phyloP scores from a whole-genome alignment of 148 eudicot genomes.

The Limonium bicolor region DNA sequence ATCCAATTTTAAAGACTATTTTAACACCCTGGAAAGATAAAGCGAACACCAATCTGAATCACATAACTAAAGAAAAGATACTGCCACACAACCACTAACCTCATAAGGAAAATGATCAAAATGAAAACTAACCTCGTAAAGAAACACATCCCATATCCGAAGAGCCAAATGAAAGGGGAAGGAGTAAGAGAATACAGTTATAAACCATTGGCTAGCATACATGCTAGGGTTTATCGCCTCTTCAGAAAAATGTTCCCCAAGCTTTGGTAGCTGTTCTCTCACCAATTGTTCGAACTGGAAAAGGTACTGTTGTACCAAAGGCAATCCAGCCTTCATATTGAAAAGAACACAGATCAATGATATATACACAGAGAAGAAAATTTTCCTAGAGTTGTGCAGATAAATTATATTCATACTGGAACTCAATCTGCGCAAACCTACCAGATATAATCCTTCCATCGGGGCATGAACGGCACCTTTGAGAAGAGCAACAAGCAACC shows the following conservation, averaged over 20 bases:
- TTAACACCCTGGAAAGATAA: conserved; percentile 55
- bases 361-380: no score
- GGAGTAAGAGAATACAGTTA: conserved; percentile 88
- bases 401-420: no score
- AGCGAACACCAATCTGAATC: not conserved
- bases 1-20: conserved; percentile 79
- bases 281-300: conserved; percentile 83
- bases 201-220: conserved; percentile 99
- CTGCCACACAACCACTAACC: no score
- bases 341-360: not conserved
- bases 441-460: conserved; percentile 97
- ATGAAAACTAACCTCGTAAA: conserved; percentile 53
- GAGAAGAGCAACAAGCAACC: conserved; percentile 85
- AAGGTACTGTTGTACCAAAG: conserved; percentile 92
- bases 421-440: no score
- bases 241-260: conserved; percentile 85
- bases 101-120: no score
- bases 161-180: conserved; percentile 94
- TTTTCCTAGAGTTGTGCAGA: no score
- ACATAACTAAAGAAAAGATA: no score
- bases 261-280: conserved; percentile 66
- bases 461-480: conserved; percentile 99
- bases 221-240: conserved; percentile 97
- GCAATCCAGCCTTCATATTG: conserved; percentile 74
- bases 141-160: conserved; percentile 96